Percentiles rank a stretch among this genome's conserved stretches.
Conservation (phyloP, 768 basidiomycete species). For the Boletus insuetus region DNA sequence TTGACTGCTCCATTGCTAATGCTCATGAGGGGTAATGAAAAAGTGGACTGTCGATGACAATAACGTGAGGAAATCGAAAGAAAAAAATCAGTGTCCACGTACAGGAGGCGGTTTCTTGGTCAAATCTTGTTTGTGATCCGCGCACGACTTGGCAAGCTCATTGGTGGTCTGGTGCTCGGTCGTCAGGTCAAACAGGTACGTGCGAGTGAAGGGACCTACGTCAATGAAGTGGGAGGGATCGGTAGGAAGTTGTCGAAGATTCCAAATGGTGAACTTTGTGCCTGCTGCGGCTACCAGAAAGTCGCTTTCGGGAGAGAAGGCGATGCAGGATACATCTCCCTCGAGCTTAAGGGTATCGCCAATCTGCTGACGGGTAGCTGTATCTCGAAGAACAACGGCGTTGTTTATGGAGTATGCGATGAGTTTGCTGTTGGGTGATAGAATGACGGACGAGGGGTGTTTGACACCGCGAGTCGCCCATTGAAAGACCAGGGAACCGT, state of each 20-base stretch:
- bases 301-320: slow-evolving; percentile 10
- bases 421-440: slow-evolving; percentile 13
- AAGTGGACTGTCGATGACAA: slow-evolving; percentile 3
- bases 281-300: slow-evolving; percentile 2
- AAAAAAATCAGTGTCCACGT: neutral
- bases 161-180: neutral
- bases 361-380: slow-evolving; percentile 6
- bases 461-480: slow-evolving; percentile 11
- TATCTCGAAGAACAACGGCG: slow-evolving; percentile 10
- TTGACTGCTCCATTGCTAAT: slow-evolving; percentile 17
- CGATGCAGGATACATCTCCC: slow-evolving; percentile 10
- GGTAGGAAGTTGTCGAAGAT: slow-evolving; percentile 2
- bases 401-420: slow-evolving; percentile 15
- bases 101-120: slow-evolving; percentile 3
- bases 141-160: neutral
- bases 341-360: slow-evolving; percentile 6
- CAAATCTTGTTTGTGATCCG: slow-evolving; percentile 1
- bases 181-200: neutral
- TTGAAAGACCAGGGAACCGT: slow-evolving; percentile 11
- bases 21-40: slow-evolving; percentile 13
- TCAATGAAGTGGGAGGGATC: neutral
- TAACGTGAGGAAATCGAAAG: neutral
- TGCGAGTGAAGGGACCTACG: neutral
- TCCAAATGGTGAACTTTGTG: slow-evolving; percentile 13
- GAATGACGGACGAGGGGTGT: slow-evolving; percentile 7